Evolutionary conservation across 345 rosid species (phyloP), one percentile per base, ranked within the genome.

Genomic region (Bruguiera gymnorhiza): DNA sequence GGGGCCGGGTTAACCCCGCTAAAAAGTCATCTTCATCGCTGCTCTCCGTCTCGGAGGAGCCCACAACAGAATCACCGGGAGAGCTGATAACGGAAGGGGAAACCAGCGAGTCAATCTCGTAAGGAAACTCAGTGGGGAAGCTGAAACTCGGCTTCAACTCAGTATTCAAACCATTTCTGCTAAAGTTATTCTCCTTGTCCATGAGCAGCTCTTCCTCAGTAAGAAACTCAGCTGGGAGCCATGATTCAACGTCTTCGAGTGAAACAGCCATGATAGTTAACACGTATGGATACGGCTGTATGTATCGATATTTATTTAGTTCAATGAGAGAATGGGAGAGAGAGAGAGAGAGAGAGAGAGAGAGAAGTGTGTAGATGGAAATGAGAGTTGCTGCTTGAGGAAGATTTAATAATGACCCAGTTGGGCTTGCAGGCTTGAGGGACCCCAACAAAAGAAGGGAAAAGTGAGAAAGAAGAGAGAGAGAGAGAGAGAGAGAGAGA

Each of bases 61-160:
- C 37, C 20, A 63, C 16, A 2, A 36, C 4, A 39, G 75, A 70
- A 46, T 75, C 71, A 4, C 46, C 78, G 2, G 74, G 75, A 1
- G 79, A 65, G 46, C 53, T 48, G 4, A 68, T 50, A 57, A 61
- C 50, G 0, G 76, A 11, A 43, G 71, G 23, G 4, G 71, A 48
- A 9, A 36, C 60, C 21, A 70, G 54, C 2, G 74, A 64, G 71
- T 73, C 78, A 32, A 70, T 65, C 71, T 78, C 81, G 68, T 73
- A 78, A 11, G 78, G 81, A 27, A 78, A 73, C 81, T 78, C 81
- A 23, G 75, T 18, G 3, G 78, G 74, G 43, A 78, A 73, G 32
- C 18, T 7, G n/a, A 69, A 61, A 8, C 39, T 23, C 6, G 77
- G 59, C 20, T 60, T 60, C 19, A 65, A n/a, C 67, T 24, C 66